Evolutionary conservation across 208 protist species (phyloP).

Genomic region (Naegleria lovaniensis): DNA sequence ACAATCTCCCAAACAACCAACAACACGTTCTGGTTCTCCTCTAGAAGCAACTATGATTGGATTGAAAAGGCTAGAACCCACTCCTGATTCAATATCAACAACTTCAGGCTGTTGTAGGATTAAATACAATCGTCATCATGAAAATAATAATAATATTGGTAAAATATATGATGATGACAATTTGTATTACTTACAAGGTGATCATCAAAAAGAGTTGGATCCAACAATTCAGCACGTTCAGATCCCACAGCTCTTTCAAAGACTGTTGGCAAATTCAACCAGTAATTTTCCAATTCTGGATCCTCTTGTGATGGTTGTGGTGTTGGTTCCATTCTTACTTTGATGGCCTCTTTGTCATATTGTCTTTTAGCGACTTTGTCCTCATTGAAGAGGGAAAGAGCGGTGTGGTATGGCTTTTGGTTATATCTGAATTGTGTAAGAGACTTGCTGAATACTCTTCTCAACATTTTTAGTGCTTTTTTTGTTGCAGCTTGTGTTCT

Average conservation of each 20-base stretch:
- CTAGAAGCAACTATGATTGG: neutral
- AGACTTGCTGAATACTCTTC: neutral
- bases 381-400: neutral
- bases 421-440: neutral
- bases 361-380: neutral
- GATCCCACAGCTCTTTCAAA: conserved; percentile 7
- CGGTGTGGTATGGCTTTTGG: neutral
- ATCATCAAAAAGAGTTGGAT: conserved; percentile 11
- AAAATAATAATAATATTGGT: neutral
- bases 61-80: neutral
- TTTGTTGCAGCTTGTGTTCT: neutral
- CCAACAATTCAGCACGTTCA: conserved; percentile 22
- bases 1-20: neutral
- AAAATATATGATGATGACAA: neutral
- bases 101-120: neutral
- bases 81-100: conserved; percentile 12
- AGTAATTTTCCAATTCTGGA: neutral
- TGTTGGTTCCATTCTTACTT: neutral
- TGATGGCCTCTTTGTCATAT: neutral
- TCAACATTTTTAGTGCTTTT: conserved; percentile 4
- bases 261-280: neutral
- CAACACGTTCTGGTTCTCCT: neutral
- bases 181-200: neutral
- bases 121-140: neutral
- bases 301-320: neutral